Percentiles rank a stretch among this genome's conserved stretches.
phyloP scores from a whole-genome alignment of 148 eudicot genomes.

The Camellia sinensis region DNA sequence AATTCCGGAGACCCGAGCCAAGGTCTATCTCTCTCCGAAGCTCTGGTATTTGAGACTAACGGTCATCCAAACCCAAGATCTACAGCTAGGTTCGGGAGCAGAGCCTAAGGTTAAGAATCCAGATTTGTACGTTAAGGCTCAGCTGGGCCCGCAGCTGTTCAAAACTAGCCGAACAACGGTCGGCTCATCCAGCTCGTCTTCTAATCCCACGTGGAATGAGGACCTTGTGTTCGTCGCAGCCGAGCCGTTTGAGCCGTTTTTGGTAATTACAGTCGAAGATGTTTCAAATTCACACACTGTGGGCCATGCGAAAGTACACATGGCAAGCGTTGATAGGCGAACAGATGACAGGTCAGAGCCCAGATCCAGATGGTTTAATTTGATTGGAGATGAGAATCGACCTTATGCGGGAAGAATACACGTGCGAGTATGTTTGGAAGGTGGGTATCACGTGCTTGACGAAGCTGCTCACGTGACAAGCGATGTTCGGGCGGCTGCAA shows the following conservation, averaged over 20 bases:
- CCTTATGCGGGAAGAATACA: constrained; percentile 82
- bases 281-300: constrained; percentile 41
- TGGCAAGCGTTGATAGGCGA: constrained; percentile 59
- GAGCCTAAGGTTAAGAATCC: constrained; percentile 44
- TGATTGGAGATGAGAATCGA: constrained; percentile 55
- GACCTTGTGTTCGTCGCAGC: constrained; percentile 75
- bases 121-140: constrained; percentile 69
- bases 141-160: constrained; percentile 68
- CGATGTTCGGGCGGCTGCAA: constrained; percentile 70
- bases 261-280: constrained; percentile 69
- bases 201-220: constrained; percentile 87
- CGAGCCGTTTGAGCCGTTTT: constrained; percentile 86
- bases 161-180: constrained; percentile 53
- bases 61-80: constrained; percentile 92
- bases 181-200: constrained; percentile 33
- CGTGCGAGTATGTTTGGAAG: constrained; percentile 67
- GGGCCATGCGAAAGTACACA: constrained; percentile 60
- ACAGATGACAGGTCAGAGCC: constrained; percentile 55
- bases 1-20: constrained; percentile 84
- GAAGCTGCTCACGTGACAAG: constrained; percentile 97
- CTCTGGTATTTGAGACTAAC: constrained; percentile 83
- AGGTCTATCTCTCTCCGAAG: constrained; percentile 84
- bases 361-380: constrained; percentile 74
- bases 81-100: constrained; percentile 57
- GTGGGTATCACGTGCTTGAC: constrained; percentile 98